Evolutionary conservation across 805 yeast genomes (phyloP).

Genomic region (Candida ulmi): DNA sequence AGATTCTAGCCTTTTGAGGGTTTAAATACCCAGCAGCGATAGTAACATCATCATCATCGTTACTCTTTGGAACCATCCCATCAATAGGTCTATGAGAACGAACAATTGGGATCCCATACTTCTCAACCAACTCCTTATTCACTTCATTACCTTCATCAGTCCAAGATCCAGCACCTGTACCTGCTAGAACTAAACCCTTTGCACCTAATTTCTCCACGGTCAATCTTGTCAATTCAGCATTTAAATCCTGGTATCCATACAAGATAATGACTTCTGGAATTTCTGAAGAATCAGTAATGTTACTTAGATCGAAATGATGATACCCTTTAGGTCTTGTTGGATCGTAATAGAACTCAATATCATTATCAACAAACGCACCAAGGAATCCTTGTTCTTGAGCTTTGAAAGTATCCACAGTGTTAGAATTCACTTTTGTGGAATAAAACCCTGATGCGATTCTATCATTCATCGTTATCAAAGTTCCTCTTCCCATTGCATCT

Average conservation of each 20-base stretch:
- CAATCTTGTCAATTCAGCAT: slow-evolving; percentile 38
- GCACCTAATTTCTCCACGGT: slow-evolving; percentile 38
- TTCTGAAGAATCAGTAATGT: slow-evolving; percentile 16
- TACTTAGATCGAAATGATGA: slow-evolving; percentile 32
- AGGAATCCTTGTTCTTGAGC: slow-evolving; percentile 62
- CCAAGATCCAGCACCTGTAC: slow-evolving; percentile 64
- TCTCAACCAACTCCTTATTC: slow-evolving; percentile 31
- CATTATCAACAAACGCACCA: slow-evolving; percentile 63
- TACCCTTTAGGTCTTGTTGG: slow-evolving; percentile 49
- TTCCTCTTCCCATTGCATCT: slow-evolving; percentile 50
- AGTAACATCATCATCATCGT: slow-evolving; percentile 23
- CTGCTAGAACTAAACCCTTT: slow-evolving; percentile 56
- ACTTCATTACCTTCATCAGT: slow-evolving; percentile 37
- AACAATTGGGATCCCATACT: slow-evolving; percentile 43
- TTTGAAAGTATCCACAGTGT: slow-evolving; percentile 61
- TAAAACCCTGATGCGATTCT: slow-evolving; percentile 63
- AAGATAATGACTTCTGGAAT: slow-evolving; percentile 44
- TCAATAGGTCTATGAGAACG: slow-evolving; percentile 62
- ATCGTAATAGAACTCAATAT: slow-evolving; percentile 57
- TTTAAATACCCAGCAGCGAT: slow-evolving; percentile 48
- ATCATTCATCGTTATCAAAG: slow-evolving; percentile 58
- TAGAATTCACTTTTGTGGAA: slow-evolving; percentile 63
- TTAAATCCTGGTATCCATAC: slow-evolving; percentile 56
- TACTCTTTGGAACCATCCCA: slow-evolving; percentile 57
- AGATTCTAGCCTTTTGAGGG: slow-evolving; percentile 45